Conservation (phyloP, 73 alveolate species). For the Urostyla sp. region DNA sequence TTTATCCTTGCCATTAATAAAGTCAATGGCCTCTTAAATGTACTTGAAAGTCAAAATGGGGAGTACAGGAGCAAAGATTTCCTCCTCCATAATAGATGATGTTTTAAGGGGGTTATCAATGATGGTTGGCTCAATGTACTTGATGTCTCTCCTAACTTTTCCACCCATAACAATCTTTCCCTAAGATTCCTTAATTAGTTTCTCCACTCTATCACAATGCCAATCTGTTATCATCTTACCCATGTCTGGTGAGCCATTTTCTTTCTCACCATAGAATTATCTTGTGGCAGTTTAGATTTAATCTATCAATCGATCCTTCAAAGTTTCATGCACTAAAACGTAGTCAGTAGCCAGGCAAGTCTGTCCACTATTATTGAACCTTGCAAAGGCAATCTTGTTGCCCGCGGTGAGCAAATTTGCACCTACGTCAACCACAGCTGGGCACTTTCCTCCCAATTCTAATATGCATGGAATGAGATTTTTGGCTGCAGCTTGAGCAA, state of each 20-base stretch:
- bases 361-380: slow-evolving; percentile 91
- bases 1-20: slow-evolving; percentile 87
- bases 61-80: slow-evolving; percentile 97
- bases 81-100: slow-evolving; percentile 81
- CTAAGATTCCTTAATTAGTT: slow-evolving; percentile 77
- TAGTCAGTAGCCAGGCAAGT: slow-evolving; percentile 97
- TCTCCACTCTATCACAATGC: slow-evolving; percentile 88
- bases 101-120: slow-evolving; percentile 72
- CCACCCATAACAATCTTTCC: slow-evolving; percentile 92
- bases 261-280: slow-evolving; percentile 73
- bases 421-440: slow-evolving; percentile 90
- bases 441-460: slow-evolving; percentile 98
- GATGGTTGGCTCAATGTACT: slow-evolving; percentile 84
- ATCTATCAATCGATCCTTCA: slow-evolving; percentile 73
- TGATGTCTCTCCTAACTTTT: slow-evolving; percentile 51
- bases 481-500: slow-evolving; percentile 94
- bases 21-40: slow-evolving; percentile 88
- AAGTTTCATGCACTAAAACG: slow-evolving; percentile 86
- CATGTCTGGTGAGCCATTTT: slow-evolving; percentile 75
- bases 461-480: slow-evolving; percentile 92
- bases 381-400: slow-evolving; percentile 82
- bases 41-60: slow-evolving; percentile 85
- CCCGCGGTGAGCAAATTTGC: slow-evolving; percentile 89
- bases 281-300: slow-evolving; percentile 67
- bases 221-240: slow-evolving; percentile 85